Conservation (phyloP, 768 basidiomycete species). For the Amylocystis lapponica region DNA sequence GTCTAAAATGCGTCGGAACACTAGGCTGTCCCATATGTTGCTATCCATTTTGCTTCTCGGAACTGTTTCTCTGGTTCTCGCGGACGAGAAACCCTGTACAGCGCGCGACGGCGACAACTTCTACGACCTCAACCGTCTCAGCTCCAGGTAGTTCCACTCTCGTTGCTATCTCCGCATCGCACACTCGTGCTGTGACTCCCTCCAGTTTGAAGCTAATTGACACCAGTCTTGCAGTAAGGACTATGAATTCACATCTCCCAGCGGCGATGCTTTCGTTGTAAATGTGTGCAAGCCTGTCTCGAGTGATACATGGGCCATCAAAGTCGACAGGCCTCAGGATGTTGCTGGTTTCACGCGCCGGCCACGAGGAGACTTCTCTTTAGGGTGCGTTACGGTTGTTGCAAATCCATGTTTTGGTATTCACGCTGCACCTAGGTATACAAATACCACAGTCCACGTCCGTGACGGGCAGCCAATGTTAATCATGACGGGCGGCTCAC, state of each 20-base stretch:
- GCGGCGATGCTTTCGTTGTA: slow-evolving; percentile 43
- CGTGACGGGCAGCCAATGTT: slow-evolving; percentile 50
- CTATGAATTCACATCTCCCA: slow-evolving; percentile 47
- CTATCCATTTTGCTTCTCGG: background rate
- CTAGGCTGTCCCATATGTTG: background rate
- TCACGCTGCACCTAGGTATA: too few relatives aligned
- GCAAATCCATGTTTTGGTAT: background rate
- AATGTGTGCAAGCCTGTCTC: slow-evolving; percentile 59
- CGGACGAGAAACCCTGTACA: slow-evolving; percentile 57
- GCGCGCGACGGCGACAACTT: slow-evolving; percentile 48
- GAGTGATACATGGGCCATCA: slow-evolving; percentile 54
- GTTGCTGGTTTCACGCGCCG: slow-evolving; percentile 59
- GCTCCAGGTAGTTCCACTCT: slow-evolving; percentile 39
- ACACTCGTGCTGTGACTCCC: slow-evolving; percentile 1
- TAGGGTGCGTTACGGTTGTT: slow-evolving; percentile 45
- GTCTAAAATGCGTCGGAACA: background rate
- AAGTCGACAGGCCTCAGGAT: slow-evolving; percentile 43
- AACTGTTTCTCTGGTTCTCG: slow-evolving; percentile 7
- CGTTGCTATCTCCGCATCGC: background rate
- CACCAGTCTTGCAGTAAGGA: slow-evolving; percentile 46
- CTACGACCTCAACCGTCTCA: slow-evolving; percentile 64
- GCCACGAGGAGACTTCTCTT: slow-evolving; percentile 62
- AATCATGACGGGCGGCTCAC: slow-evolving; percentile 56
- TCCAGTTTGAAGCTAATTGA: slow-evolving; percentile 11
- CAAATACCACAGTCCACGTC: slow-evolving; percentile 60